phyloP scores from a whole-genome alignment of 345 rosid genomes.

The Cardamine occulta region DNA sequence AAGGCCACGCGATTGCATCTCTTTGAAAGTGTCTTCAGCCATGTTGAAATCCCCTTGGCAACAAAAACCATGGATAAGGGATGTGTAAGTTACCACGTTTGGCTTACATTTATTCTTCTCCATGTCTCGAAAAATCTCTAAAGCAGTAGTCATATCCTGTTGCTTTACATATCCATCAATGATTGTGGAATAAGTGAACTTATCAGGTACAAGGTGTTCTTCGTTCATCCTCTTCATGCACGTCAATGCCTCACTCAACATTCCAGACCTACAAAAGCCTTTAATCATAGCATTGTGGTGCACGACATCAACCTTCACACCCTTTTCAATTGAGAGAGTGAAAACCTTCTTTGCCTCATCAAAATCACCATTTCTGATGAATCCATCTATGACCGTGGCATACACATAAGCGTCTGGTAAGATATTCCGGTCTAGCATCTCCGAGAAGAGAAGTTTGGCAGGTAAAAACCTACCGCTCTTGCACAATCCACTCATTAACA shows the following conservation, averaged over 20 bases:
- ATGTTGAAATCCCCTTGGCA: conserved; percentile 51
- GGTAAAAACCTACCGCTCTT: conserved; percentile 66
- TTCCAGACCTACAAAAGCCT: conserved; percentile 81
- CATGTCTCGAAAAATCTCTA: conserved; percentile 64
- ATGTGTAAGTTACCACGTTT: conserved; percentile 76
- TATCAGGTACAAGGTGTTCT: conserved; percentile 60
- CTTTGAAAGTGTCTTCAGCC: conserved; percentile 67
- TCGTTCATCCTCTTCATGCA: conserved; percentile 61
- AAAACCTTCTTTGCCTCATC: conserved; percentile 66
- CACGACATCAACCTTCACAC: conserved; percentile 64
- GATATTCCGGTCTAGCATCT: conserved; percentile 76
- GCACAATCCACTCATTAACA: conserved; percentile 82
- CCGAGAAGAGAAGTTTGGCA: conserved; percentile 66
- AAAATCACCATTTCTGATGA: conserved; percentile 61
- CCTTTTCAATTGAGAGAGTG: conserved; percentile 54
- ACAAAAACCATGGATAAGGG: conserved; percentile 77
- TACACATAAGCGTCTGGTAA: conserved; percentile 67
- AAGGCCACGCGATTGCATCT: conserved; percentile 61
- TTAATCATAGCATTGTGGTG: conserved; percentile 84
- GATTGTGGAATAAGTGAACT: conserved; percentile 77
- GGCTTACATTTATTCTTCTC: conserved; percentile 65
- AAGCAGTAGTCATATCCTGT: conserved; percentile 62
- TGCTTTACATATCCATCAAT: conserved; percentile 81
- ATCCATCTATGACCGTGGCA: conserved; percentile 82
- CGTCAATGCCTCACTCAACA: conserved; percentile 63